Evolutionary conservation across 345 rosid species (phyloP).

Genomic region (Eutrema japonicum): DNA sequence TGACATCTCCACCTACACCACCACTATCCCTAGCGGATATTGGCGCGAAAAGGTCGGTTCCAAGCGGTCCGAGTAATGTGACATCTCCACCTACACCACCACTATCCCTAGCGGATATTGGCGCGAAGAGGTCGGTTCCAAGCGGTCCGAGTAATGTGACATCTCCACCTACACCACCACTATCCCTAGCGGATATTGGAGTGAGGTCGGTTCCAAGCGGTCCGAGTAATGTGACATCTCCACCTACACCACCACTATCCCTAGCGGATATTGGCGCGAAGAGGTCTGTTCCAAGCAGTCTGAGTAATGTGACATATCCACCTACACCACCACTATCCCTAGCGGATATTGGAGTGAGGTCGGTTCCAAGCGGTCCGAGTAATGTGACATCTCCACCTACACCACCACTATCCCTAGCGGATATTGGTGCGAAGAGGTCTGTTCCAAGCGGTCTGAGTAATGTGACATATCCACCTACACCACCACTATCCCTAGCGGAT

Average conservation of each 20-base stretch:
- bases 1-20: not conserved
- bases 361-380: not conserved
- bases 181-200: not conserved
- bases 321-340: not conserved
- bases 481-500: not conserved
- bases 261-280: not conserved
- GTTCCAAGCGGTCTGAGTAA: not conserved
- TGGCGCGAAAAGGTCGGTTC: not conserved
- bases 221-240: not conserved
- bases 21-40: not conserved
- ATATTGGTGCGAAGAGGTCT: not conserved
- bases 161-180: not conserved
- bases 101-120: not conserved
- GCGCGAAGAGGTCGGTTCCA: not conserved
- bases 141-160: not conserved
- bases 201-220: not conserved
- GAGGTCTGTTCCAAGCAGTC: not conserved
- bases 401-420: not conserved
- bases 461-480: not conserved
- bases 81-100: not conserved
- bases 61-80: not conserved
- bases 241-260: not conserved
- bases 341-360: not conserved
- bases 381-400: not conserved
- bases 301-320: not conserved